Evolutionary conservation across 2,329 filamentous ascomycete species (phyloP).

Genomic region (Magnaporthales sp.): DNA sequence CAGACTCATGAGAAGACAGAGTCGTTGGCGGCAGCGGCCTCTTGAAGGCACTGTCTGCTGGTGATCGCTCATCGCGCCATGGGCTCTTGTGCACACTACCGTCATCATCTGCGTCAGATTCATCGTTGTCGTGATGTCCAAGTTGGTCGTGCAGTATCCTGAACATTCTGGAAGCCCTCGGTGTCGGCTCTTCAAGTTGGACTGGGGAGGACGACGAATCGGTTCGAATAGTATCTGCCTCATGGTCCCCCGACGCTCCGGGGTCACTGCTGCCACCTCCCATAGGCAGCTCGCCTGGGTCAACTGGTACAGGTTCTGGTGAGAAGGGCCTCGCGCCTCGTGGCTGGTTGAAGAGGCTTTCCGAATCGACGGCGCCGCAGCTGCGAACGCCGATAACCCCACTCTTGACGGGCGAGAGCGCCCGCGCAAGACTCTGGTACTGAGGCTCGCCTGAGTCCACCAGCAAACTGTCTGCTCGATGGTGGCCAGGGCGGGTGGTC

Average conservation of each 20-base stretch:
- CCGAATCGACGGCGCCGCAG: constrained; percentile 28
- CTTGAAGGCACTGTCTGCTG: background rate
- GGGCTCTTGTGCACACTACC: background rate
- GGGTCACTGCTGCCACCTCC: background rate
- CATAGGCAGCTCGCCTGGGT: constrained; percentile 19
- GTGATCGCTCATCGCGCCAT: constrained; percentile 4
- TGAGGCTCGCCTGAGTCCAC: constrained; percentile 37
- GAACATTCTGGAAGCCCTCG: constrained; percentile 2
- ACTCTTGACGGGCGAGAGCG: constrained; percentile 17
- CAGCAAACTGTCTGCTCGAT: constrained; percentile 47
- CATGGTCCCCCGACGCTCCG: background rate
- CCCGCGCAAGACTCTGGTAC: constrained; percentile 50
- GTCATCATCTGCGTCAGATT: background rate
- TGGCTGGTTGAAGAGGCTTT: constrained; percentile 33
- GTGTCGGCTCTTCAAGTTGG: constrained; percentile 4
- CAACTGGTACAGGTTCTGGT: constrained; percentile 36
- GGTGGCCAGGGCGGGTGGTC: constrained; percentile 25
- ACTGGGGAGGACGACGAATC: constrained; percentile 1
- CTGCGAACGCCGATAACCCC: constrained; percentile 8
- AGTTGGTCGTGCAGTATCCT: constrained; percentile 2
- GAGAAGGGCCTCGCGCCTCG: constrained; percentile 47
- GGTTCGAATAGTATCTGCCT: background rate
- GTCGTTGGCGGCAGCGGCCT: background rate
- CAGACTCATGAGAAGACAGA: background rate
- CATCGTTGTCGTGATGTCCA: background rate